Conservation (phyloP, 139 green algal genomes). For the Micractinium conductrix region DNA sequence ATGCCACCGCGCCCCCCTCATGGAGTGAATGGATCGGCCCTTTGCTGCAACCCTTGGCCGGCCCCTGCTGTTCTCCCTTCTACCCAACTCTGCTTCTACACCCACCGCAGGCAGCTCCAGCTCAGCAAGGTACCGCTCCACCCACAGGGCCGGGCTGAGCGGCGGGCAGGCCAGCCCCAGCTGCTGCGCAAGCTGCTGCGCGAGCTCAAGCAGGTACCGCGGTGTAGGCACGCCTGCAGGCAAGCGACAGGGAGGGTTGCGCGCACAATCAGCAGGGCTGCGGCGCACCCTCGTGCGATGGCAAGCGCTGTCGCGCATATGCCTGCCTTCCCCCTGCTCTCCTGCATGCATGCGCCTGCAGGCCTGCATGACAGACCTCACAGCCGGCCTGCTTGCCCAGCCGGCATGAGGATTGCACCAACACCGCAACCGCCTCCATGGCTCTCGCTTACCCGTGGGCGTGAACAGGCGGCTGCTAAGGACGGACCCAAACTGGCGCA, state of each 20-base stretch:
- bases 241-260: neutral
- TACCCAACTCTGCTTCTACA: neutral
- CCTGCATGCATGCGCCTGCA: too few species aligned
- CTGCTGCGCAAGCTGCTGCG: neutral
- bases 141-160: slow-evolving; percentile 34
- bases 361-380: too few species aligned
- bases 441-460: neutral
- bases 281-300: too few species aligned
- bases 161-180: slow-evolving; percentile 26
- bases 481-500: neutral
- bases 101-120: slow-evolving; percentile 28
- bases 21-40: too few species aligned
- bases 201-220: neutral
- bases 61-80: too few species aligned
- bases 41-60: too few species aligned
- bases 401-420: too few species aligned
- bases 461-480: neutral
- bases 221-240: slow-evolving; percentile 45
- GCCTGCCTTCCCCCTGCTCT: too few species aligned
- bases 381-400: too few species aligned
- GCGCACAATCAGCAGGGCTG: too few species aligned
- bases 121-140: slow-evolving; percentile 30
- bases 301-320: too few species aligned
- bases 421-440: neutral
- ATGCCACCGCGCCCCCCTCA: too few species aligned